These are phyloP conservation scores for Penicillium fuscoglaucum DNA, from an alignment of 2,329 filamentous ascomycete genomes.

Conservation along the genomic window DNA sequence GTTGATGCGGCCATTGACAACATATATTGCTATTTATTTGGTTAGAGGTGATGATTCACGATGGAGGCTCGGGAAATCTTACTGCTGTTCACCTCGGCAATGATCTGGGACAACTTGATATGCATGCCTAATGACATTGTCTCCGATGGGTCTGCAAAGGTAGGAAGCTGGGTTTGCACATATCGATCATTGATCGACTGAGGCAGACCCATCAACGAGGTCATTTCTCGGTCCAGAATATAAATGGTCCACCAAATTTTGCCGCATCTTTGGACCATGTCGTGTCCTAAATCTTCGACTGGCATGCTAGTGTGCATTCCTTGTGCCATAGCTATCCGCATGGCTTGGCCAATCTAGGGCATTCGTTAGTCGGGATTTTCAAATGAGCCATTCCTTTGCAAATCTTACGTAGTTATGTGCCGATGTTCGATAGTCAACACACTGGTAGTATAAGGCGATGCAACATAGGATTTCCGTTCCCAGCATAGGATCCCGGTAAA, in stretches of 20 bases:
- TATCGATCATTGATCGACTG: slow-evolving; percentile 55
- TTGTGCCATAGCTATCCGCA: slow-evolving; percentile 53
- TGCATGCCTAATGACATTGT: slow-evolving; percentile 47
- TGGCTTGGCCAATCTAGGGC: slow-evolving; percentile 54
- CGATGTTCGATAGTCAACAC: slow-evolving; percentile 51
- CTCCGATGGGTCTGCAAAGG: slow-evolving; percentile 43
- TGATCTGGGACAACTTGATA: slow-evolving; percentile 49
- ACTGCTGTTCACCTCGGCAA: slow-evolving; percentile 49
- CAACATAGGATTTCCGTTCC: slow-evolving; percentile 52
- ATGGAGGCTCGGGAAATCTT: slow-evolving; percentile 16
- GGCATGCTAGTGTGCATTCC: slow-evolving; percentile 58
- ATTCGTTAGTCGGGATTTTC: slow-evolving; percentile 44
- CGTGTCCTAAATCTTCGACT: slow-evolving; percentile 46
- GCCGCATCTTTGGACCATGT: slow-evolving; percentile 50
- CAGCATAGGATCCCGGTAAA: slow-evolving; percentile 46
- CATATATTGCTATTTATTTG: slow-evolving; percentile 43
- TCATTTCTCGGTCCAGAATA: slow-evolving; percentile 56
- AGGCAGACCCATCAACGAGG: slow-evolving; percentile 55
- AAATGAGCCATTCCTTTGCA: slow-evolving; percentile 45
- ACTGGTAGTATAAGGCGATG: slow-evolving; percentile 54
- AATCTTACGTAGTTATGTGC: slow-evolving; percentile 51
- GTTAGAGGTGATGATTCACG: background rate
- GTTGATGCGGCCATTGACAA: slow-evolving; percentile 39
- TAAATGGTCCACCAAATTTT: slow-evolving; percentile 60
- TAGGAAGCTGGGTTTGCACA: slow-evolving; percentile 50